Evolutionary conservation across 2,329 filamentous ascomycete species (phyloP).

Genomic region (Alternaria sp.): DNA sequence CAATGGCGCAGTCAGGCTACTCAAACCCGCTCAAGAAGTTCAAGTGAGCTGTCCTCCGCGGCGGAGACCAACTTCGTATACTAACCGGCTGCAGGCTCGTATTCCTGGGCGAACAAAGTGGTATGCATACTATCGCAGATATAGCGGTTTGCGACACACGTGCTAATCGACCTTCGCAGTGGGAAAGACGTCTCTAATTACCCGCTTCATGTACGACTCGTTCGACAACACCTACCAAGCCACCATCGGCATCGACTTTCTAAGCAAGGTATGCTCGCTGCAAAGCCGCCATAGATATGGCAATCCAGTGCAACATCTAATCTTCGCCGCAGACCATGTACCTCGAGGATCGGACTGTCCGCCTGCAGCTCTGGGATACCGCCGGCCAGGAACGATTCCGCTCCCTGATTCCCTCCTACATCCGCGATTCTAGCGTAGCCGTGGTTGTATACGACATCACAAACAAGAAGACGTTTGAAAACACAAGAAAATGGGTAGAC

Average conservation of each 20-base stretch:
- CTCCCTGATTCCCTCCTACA: slow-evolving; percentile 96
- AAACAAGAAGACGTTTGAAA: slow-evolving; percentile 96
- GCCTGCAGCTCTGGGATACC: slow-evolving; percentile 97
- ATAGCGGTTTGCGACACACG: neutral
- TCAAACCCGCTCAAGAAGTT: slow-evolving; percentile 99
- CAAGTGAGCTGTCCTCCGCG: slow-evolving; percentile 68
- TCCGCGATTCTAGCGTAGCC: slow-evolving; percentile 95
- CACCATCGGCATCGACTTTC: slow-evolving; percentile 98
- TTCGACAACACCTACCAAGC: slow-evolving; percentile 99
- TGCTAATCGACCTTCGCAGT: slow-evolving; percentile 62
- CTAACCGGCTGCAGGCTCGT: slow-evolving; percentile 71
- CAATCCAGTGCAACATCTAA: slow-evolving; percentile 4
- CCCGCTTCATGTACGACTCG: slow-evolving; percentile 99
- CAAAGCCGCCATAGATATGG: neutral
- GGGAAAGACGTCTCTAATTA: slow-evolving; percentile 98
- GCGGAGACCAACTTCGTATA: slow-evolving; percentile 16
- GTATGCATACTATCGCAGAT: slow-evolving; percentile 63
- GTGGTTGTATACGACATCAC: slow-evolving; percentile 99
- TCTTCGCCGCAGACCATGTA: slow-evolving; percentile 82
- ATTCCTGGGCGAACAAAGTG: slow-evolving; percentile 97
- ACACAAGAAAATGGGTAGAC: slow-evolving; percentile 99
- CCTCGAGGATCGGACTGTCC: slow-evolving; percentile 95
- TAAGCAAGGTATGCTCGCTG: slow-evolving; percentile 77
- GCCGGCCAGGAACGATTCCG: slow-evolving; percentile 97
- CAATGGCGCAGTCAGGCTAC: slow-evolving; percentile 85